Conservation (phyloP, 2,329 filamentous ascomycete species). For the Fusarium dlaminii region DNA sequence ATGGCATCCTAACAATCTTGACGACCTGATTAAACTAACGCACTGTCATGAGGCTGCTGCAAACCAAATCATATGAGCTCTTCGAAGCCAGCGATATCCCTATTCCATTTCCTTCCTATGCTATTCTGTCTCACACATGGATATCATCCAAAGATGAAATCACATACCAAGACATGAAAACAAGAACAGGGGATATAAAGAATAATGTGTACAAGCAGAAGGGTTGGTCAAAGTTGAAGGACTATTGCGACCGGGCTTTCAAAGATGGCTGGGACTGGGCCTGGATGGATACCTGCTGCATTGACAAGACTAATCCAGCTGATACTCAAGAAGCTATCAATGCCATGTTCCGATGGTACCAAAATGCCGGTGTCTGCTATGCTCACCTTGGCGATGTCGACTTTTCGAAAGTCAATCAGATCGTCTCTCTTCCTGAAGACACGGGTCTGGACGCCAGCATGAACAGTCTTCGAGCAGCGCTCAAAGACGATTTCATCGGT, state of each 20-base stretch:
- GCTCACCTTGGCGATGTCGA: not conserved
- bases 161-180: not conserved
- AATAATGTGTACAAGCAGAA: not conserved
- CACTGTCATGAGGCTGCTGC: not conserved
- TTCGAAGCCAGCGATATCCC: not conserved
- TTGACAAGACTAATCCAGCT: not conserved
- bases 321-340: not conserved
- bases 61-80: fast-evolving
- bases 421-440: fast-evolving
- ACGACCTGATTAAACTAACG: no score
- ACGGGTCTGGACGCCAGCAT: not conserved
- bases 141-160: not conserved
- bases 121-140: not conserved
- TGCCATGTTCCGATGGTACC: not conserved
- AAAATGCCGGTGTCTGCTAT: not conserved
- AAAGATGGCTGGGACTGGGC: not conserved
- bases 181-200: not conserved
- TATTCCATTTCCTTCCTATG: not conserved
- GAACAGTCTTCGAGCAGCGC: not conserved
- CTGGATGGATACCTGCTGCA: not conserved
- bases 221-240: not conserved
- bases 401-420: not conserved
- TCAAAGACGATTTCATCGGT: fast-evolving
- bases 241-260: not conserved
- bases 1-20: no score